phyloP scores from a whole-genome alignment of 371 early-diverging fungal species.

The Mortierella sp. region DNA sequence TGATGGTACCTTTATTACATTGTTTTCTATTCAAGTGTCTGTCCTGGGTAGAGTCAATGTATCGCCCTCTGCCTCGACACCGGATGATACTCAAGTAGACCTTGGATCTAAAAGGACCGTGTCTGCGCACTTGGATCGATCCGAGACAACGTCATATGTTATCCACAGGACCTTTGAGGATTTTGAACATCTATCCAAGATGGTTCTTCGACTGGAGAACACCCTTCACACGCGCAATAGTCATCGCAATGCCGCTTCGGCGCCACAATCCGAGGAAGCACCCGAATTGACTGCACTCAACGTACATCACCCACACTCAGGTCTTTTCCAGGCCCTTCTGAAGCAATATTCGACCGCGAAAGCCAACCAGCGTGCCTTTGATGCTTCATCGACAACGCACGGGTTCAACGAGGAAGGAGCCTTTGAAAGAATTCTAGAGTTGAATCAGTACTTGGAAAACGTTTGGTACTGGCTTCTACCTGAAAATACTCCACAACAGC shows the following conservation, averaged over 20 bases:
- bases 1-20: constrained; percentile 16
- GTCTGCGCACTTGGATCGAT: constrained; percentile 30
- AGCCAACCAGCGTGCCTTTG: constrained; percentile 52
- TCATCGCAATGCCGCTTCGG: background rate
- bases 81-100: background rate
- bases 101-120: constrained; percentile 27
- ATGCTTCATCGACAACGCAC: constrained; percentile 51
- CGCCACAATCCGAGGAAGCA: constrained; percentile 1
- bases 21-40: constrained; percentile 50
- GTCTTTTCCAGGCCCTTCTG: constrained; percentile 31
- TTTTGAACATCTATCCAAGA: constrained; percentile 38
- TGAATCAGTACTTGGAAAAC: constrained; percentile 46
- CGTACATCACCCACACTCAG: constrained; percentile 39
- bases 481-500: constrained; percentile 13
- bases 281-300: constrained; percentile 22
- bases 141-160: constrained; percentile 51
- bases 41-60: constrained; percentile 43
- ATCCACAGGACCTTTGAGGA: constrained; percentile 54
- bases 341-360: constrained; percentile 42
- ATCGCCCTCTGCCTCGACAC: constrained; percentile 2
- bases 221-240: constrained; percentile 3
- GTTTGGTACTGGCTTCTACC: constrained; percentile 44
- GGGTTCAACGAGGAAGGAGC: constrained; percentile 53
- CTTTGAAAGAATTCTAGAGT: constrained; percentile 41
- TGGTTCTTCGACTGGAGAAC: constrained; percentile 27